Evolutionary conservation across 495 filamentous ascomycete genomes (phyloP).

Genomic region (Tuber brumale): DNA sequence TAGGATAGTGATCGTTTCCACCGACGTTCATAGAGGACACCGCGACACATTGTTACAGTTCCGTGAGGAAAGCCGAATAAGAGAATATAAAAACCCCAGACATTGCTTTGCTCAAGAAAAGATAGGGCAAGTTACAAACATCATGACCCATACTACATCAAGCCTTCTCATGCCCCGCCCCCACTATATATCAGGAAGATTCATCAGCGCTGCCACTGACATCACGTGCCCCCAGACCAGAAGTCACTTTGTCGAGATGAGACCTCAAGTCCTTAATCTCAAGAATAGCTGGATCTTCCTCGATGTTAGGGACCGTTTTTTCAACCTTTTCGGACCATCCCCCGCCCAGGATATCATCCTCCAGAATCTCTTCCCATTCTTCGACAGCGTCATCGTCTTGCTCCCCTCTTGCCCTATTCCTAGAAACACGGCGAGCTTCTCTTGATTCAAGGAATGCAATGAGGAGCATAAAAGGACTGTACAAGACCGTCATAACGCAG

Average conservation of each 20-base stretch:
- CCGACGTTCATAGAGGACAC: not conserved
- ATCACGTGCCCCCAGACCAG: not conserved
- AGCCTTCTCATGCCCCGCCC: not conserved
- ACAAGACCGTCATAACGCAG: constrained; percentile 75
- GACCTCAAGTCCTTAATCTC: constrained; percentile 65
- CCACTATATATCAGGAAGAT: not conserved
- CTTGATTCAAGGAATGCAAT: constrained; percentile 70
- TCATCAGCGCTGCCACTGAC: not conserved
- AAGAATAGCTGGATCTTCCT: constrained; percentile 59
- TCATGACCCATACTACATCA: not conserved
- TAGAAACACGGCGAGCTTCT: constrained; percentile 58
- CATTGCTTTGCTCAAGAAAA: not conserved
- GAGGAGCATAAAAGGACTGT: constrained; percentile 73
- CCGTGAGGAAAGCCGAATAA: not conserved
- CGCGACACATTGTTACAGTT: not conserved
- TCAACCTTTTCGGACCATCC: constrained; percentile 73
- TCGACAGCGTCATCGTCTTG: constrained; percentile 82
- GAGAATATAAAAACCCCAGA: not conserved
- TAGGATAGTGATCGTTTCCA: not conserved
- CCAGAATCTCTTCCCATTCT: constrained; percentile 83
- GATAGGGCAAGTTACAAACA: not conserved
- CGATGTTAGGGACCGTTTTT: constrained; percentile 67
- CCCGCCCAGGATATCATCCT: constrained; percentile 67
- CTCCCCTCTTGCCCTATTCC: constrained; percentile 71
- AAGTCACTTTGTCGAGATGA: constrained; percentile 46